A percentile compares a stretch with the other conserved stretches of the same genome.
These are phyloP conservation scores for Dacryopinax primogenitus DNA, from an alignment of 768 basidiomycete genomes.

Conservation along the genomic window DNA sequence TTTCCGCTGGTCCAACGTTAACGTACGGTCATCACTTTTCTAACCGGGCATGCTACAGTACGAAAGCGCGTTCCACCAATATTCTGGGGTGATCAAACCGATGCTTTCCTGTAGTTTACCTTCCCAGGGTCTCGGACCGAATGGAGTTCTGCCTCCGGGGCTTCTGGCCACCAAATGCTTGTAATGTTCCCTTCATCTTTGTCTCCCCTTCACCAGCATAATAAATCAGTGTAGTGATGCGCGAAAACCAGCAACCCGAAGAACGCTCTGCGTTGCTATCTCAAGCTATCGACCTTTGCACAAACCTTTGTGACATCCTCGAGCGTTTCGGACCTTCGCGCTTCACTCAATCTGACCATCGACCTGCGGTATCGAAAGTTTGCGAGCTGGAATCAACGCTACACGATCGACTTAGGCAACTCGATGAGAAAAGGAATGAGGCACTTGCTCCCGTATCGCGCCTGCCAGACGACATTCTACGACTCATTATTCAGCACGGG, in stretches of 20 bases:
- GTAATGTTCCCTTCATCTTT: background rate
- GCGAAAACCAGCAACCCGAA: background rate
- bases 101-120: too few relatives aligned
- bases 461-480: background rate
- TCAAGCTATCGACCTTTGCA: slow-evolving; percentile 1
- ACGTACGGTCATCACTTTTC: too few relatives aligned
- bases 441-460: background rate
- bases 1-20: too few relatives aligned
- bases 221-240: too few relatives aligned
- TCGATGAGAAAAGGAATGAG: background rate
- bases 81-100: too few relatives aligned
- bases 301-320: background rate
- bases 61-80: too few relatives aligned
- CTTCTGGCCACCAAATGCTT: too few relatives aligned
- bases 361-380: background rate
- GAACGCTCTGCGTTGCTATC: background rate
- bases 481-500: background rate
- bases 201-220: background rate
- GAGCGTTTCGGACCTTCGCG: background rate
- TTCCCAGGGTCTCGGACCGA: too few relatives aligned
- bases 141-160: too few relatives aligned
- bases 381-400: background rate
- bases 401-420: background rate
- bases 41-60: too few relatives aligned
- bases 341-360: background rate